These are phyloP conservation scores for Diaporthe citrichinensis DNA, from an alignment of 2,329 filamentous ascomycete genomes.

Conservation along the genomic window DNA sequence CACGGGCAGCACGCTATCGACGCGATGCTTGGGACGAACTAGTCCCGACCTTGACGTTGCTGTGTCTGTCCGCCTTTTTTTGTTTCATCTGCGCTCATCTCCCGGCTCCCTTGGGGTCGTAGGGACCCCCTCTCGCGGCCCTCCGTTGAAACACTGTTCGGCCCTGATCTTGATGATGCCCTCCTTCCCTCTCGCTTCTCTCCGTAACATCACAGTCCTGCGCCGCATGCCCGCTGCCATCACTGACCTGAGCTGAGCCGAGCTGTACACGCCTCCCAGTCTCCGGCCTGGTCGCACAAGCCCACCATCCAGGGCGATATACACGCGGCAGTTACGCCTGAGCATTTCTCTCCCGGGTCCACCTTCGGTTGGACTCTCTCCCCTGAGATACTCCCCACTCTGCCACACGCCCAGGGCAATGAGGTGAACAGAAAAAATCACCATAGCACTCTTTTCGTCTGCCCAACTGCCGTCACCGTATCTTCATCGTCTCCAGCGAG, in stretches of 20 bases:
- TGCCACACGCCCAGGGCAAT: neutral
- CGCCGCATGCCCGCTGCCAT: slow-evolving; percentile 27
- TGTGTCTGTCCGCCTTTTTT: slow-evolving; percentile 12
- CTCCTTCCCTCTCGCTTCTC: neutral
- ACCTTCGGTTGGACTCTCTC: neutral
- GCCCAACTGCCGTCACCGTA: neutral
- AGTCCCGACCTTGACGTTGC: neutral
- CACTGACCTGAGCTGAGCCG: slow-evolving; percentile 18
- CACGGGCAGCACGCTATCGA: slow-evolving; percentile 17
- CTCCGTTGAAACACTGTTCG: slow-evolving; percentile 11
- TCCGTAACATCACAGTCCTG: slow-evolving; percentile 7
- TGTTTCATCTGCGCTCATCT: slow-evolving; percentile 30
- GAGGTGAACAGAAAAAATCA: slow-evolving; percentile 21
- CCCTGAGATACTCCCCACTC: slow-evolving; percentile 19
- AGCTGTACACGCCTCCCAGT: neutral
- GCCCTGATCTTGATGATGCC: slow-evolving; percentile 19
- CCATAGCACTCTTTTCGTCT: neutral
- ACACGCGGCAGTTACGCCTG: neutral
- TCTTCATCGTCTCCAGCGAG: neutral
- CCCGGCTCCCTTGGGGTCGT: slow-evolving; percentile 14
- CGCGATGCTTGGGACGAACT: slow-evolving; percentile 23
- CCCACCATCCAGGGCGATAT: neutral
- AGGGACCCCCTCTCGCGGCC: slow-evolving; percentile 11
- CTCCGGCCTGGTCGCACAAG: slow-evolving; percentile 2
- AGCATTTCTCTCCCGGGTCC: slow-evolving; percentile 23